These are phyloP conservation scores for Phragmites australis DNA, from an alignment of 176 grass and related monocot species.

Conservation along the genomic window DNA sequence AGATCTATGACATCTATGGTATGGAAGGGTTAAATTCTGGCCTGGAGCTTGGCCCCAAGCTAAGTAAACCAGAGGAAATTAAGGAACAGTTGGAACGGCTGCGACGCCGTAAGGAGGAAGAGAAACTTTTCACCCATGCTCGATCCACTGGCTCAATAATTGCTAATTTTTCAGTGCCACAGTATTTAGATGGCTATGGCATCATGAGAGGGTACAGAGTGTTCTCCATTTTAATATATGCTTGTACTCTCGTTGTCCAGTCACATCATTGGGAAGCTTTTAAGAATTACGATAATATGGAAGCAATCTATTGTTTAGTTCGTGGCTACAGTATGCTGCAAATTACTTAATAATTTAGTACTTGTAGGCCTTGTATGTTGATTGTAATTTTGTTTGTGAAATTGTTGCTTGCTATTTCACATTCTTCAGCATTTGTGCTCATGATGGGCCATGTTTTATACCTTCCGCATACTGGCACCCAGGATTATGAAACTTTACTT, in stretches of 20 bases:
- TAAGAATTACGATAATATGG: constrained; percentile 10
- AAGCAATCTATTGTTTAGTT: constrained; percentile 17
- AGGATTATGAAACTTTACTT: neutral
- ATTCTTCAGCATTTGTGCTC: constrained; percentile 25
- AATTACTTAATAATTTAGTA: constrained; percentile 19
- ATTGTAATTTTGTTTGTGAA: neutral
- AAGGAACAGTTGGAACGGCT: constrained; percentile 85
- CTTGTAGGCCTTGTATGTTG: neutral
- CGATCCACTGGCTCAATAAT: constrained; percentile 55
- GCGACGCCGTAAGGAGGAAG: constrained; percentile 70
- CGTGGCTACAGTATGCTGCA: neutral
- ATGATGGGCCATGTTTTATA: constrained; percentile 15
- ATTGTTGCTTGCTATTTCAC: neutral
- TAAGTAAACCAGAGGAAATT: constrained; percentile 90
- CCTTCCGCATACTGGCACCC: constrained; percentile 1
- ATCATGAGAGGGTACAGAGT: constrained; percentile 84
- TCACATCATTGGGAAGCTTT: constrained; percentile 13
- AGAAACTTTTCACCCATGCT: constrained; percentile 64
- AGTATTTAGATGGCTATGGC: constrained; percentile 62
- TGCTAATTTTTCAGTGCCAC: constrained; percentile 74
- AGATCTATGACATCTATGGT: constrained; percentile 98
- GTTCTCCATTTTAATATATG: constrained; percentile 31
- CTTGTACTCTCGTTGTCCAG: neutral
- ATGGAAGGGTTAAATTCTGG: constrained; percentile 96
- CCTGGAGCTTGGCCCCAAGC: constrained; percentile 86